Base-by-base conservation (phyloP, 208 protist genomes). In the Trypanosoma lewisi region DNA sequence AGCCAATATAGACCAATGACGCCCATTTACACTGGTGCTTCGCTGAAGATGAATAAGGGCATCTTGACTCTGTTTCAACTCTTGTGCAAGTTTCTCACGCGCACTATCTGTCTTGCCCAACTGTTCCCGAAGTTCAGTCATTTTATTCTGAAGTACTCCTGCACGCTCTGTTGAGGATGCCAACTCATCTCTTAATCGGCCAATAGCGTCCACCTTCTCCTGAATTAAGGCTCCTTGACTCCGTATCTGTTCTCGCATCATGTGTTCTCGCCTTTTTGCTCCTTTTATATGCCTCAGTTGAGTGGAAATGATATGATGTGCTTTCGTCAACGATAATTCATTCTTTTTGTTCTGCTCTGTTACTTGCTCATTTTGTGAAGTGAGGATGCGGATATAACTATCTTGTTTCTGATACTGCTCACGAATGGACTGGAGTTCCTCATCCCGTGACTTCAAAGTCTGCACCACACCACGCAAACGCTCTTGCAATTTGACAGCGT, bases 281-380 rank as follows among this genome's bases (percentile, higher is more conserved):
- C 49, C 75, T 51, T 82, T 82, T 42, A 92, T 91, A 2, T 78
- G 60, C 54, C 89, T 80, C 25, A 96, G 71, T 63, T 96, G 89
- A n/a, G 77, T 84, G 0, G 73, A 52, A 61, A 96, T 93, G 51
- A 96, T 93, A 75, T 96, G 81, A 70, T 96, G 78, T 2, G 89
- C 76, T 67, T 96, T 96, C 14, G 77, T 67, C 11, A 93, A 60
- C 41, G 64, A 82, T 33, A 60, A 60, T 34, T 89, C 78, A 17
- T 25, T 55, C 53, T 76, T 63, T 27, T 71, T 69, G 7, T 70
- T 28, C 39, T 77, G 77, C 30, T 78, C 77, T 4, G 57, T 48
- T 39, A 87, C 50, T 54, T 91, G 80, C 27, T 80, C 80, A 64
- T 90, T 92, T 67, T 96, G 86, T 11, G 73, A 63, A 0, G 82